Evolutionary conservation across 225 moss, liverwort and hornwort genomes (phyloP), one percentile per base, ranked within the genome.

Genomic region (Physcomitrium patens): DNA sequence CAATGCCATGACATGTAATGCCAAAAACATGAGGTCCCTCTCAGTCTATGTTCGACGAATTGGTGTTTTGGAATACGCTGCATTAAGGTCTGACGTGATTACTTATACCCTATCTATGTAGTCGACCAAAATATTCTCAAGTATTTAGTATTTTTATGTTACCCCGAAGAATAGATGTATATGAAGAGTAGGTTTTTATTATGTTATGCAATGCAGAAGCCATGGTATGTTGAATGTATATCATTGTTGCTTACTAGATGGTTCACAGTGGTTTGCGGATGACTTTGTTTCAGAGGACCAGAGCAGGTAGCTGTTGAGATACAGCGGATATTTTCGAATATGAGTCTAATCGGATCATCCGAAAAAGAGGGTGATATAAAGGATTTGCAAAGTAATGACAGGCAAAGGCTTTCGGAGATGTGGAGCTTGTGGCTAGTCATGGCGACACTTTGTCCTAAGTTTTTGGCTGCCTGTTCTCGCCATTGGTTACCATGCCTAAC

Each of bases 11-110:
- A 75, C 77, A 16, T 85, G 69, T 44, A 74, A 81, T 73, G 48
- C 56, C 62, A 85, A 76, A 48, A 82, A 82, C 60, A 42, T 70
- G 75, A 60, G 63, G 27, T 65, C 77, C 48, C 80, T 86, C 49
- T 65, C 89, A 63, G 67, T 81, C 50, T 93, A 91, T 79, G 65
- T 91, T 77, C 86, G 88, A 60, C 89, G 99, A 70, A 74, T 88
- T 43, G 93, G 90, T 60, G 81, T 95, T 41, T 78, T 99, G 87
- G 99, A 99, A 79, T 95, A 89, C 78, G 92, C 92, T 69, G 93
- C 93, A 53, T 65, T 93, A 60, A 99, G 95, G 97, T 97, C 73
- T 76, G 92, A 69, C 53, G 16, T 53, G 58, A 45, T 63, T 72
- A 18, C 31, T 37, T 60, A 22, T 47, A 19, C 22, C 12, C 15